These are phyloP conservation scores for Apophysomyces ossiformis DNA, from an alignment of 371 early-diverging fungal genomes.

Conservation along the genomic window DNA sequence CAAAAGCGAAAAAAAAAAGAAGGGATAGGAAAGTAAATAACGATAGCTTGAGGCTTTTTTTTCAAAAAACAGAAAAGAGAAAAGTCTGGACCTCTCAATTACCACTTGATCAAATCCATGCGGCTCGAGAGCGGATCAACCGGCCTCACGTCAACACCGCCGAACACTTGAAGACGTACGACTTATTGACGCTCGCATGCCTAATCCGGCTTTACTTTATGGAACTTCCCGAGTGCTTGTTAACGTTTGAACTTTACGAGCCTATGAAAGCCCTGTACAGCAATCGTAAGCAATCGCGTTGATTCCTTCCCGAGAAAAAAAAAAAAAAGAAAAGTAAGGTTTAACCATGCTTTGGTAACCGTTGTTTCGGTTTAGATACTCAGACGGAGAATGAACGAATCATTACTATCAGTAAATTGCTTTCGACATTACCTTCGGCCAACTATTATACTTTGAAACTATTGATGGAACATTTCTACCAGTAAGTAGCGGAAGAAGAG, in stretches of 20 bases:
- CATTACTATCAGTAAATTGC: slow-evolving; percentile 50
- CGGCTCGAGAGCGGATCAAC: slow-evolving; percentile 67
- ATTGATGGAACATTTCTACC: slow-evolving; percentile 53
- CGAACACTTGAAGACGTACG: slow-evolving; percentile 58
- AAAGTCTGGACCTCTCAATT: slow-evolving; percentile 63
- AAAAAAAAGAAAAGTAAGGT: too few species aligned
- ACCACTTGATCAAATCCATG: slow-evolving; percentile 63
- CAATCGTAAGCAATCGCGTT: slow-evolving; percentile 46
- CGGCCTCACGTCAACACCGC: slow-evolving; percentile 30
- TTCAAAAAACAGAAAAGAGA: slow-evolving; percentile 26
- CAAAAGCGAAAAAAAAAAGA: not conserved
- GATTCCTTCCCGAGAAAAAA: not conserved
- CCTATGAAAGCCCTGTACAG: slow-evolving; percentile 71
- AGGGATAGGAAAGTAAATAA: not conserved
- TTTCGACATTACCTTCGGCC: slow-evolving; percentile 55
- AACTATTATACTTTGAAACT: slow-evolving; percentile 57
- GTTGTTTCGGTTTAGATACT: slow-evolving; percentile 20
- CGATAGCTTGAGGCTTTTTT: not conserved
- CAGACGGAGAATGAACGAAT: slow-evolving; percentile 47
- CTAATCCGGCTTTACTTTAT: slow-evolving; percentile 69
- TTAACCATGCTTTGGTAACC: too few species aligned
- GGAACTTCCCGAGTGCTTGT: slow-evolving; percentile 74
- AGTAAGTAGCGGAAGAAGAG: slow-evolving; percentile 22
- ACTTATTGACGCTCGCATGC: slow-evolving; percentile 64
- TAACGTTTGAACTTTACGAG: slow-evolving; percentile 77